Conservation (phyloP, 2,329 filamentous ascomycete genomes). For the Calycina herbarum region DNA sequence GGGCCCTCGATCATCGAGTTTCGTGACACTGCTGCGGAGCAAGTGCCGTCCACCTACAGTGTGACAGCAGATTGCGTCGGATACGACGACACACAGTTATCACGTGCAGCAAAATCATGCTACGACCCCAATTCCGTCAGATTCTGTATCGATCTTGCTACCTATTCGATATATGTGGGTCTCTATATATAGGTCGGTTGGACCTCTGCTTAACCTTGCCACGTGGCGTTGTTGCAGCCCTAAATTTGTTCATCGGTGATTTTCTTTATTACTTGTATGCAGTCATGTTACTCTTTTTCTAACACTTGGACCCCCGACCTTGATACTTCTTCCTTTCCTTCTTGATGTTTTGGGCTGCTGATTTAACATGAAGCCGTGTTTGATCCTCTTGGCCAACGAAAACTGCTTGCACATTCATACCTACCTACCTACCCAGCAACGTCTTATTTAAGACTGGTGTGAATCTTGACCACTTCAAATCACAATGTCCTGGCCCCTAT, state of each 20-base stretch:
- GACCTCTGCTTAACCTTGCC: slow-evolving; percentile 15
- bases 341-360: neutral
- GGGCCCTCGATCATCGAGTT: neutral
- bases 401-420: slow-evolving; percentile 3
- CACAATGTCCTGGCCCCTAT: slow-evolving; percentile 8
- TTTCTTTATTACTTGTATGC: slow-evolving; percentile 15
- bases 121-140: neutral
- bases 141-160: slow-evolving; percentile 8
- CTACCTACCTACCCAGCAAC: neutral
- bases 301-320: neutral
- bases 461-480: neutral
- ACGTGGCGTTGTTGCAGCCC: slow-evolving; percentile 20
- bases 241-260: slow-evolving; percentile 9
- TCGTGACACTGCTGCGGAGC: neutral
- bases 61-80: neutral
- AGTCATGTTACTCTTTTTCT: slow-evolving; percentile 9
- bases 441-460: slow-evolving; percentile 4
- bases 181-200: slow-evolving; percentile 13
- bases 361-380: slow-evolving; percentile 12
- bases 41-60: neutral
- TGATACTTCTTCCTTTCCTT: slow-evolving; percentile 1
- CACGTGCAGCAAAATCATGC: slow-evolving; percentile 7
- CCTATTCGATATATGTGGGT: slow-evolving; percentile 9
- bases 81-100: slow-evolving; percentile 3
- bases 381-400: slow-evolving; percentile 4